Evolutionary conservation across 2,329 filamentous ascomycete species (phyloP).

Genomic region (Curvularia sp.): DNA sequence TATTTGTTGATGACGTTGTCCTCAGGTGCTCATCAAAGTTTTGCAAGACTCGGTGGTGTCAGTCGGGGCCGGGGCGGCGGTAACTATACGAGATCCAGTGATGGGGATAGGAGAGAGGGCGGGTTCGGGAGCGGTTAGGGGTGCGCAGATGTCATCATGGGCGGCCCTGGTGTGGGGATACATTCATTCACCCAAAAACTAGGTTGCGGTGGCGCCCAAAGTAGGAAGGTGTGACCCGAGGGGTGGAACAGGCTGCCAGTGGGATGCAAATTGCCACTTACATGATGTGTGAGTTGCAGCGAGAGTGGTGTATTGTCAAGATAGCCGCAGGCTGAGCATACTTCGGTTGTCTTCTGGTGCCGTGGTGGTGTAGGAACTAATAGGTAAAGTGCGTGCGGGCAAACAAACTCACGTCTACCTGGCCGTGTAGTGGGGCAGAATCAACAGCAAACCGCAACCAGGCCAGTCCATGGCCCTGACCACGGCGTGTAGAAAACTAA

Average conservation of each 20-base stretch:
- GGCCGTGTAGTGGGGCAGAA: constrained; percentile 21
- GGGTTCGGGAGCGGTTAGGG: not conserved
- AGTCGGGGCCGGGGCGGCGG: constrained; percentile 1
- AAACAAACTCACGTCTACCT: constrained; percentile 20
- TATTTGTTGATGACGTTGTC: not conserved
- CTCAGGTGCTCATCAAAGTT: constrained; percentile 3
- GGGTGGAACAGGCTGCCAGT: constrained; percentile 4
- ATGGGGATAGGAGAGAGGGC: not conserved
- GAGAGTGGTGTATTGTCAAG: not conserved
- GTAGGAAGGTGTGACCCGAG: constrained; percentile 11
- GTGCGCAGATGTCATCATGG: not conserved
- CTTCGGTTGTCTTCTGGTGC: not conserved
- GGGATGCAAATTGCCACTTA: constrained; percentile 4
- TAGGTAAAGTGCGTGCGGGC: not conserved
- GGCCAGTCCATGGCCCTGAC: constrained; percentile 25
- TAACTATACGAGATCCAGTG: not conserved
- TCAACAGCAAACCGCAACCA: constrained; percentile 10
- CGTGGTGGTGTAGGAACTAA: constrained; percentile 1
- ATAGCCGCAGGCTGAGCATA: constrained; percentile 6
- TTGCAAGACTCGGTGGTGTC: not conserved
- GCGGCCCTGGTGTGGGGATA: not conserved
- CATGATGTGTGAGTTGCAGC: constrained; percentile 1
- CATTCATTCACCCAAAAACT: constrained; percentile 13
- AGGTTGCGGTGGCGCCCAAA: constrained; percentile 6
- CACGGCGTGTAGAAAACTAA: not conserved